phyloP scores from a whole-genome alignment of 2,329 filamentous ascomycete genomes.

The Aspergillus amoenus region DNA sequence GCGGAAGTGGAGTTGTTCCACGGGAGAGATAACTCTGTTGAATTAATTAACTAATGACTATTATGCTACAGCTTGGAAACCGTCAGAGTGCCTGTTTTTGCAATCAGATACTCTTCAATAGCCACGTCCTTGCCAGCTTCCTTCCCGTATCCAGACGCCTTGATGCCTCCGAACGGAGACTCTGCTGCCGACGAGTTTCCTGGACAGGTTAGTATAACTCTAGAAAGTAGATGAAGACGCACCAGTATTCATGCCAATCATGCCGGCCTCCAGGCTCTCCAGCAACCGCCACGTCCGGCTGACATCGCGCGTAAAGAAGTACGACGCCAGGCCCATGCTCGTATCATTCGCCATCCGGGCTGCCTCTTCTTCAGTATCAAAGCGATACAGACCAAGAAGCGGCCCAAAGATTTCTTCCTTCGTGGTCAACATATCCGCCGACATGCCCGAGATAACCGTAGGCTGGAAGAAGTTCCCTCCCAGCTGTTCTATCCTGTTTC shows the following conservation, averaged over 20 bases:
- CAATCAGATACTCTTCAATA: constrained; percentile 32
- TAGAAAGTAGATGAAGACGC: background rate
- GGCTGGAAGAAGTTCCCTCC: constrained; percentile 60
- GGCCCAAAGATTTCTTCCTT: constrained; percentile 66
- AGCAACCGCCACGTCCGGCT: constrained; percentile 11
- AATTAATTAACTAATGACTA: too few species aligned
- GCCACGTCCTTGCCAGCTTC: constrained; percentile 50
- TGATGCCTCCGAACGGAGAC: constrained; percentile 21
- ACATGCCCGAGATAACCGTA: constrained; percentile 61
- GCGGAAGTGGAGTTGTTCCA: too few species aligned
- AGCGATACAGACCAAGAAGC: constrained; percentile 61
- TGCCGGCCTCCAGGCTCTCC: constrained; percentile 18
- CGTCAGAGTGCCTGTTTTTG: constrained; percentile 23
- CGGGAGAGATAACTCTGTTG: too few species aligned
- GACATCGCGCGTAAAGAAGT: constrained; percentile 8
- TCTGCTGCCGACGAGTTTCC: constrained; percentile 25
- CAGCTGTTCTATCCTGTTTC: constrained; percentile 39
- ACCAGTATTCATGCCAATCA: constrained; percentile 25
- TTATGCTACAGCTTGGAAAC: background rate
- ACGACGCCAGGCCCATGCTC: constrained; percentile 7
- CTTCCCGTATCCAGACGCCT: constrained; percentile 47
- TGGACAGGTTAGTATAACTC: background rate
- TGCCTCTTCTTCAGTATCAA: constrained; percentile 64
- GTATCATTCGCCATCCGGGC: constrained; percentile 5
- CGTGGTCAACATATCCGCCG: constrained; percentile 56